Percentiles rank a stretch among this genome's conserved stretches.
These are phyloP conservation scores for Graphilbum ipis-grandicollis DNA, from an alignment of 2,329 filamentous ascomycete species.

Conservation along the genomic window DNA sequence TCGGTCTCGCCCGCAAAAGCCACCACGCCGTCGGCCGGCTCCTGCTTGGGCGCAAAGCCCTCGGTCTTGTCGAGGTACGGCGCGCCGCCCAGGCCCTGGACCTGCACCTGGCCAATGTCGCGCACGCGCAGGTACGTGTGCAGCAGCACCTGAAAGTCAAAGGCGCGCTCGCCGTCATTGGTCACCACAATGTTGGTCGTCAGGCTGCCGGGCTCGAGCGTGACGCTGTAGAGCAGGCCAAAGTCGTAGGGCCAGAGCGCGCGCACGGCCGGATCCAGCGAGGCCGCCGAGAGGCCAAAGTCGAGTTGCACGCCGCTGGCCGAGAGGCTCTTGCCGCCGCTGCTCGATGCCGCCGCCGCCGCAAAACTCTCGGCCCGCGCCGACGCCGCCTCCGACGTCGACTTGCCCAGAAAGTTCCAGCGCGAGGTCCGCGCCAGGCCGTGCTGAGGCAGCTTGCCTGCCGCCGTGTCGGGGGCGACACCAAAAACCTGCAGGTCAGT, in stretches of 20 bases:
- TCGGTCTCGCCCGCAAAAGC: constrained; percentile 67
- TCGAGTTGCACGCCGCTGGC: constrained; percentile 65
- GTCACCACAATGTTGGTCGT: constrained; percentile 72
- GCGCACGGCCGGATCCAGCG: constrained; percentile 49
- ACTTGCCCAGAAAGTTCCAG: constrained; percentile 92
- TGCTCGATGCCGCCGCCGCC: not conserved
- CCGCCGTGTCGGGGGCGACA: constrained; percentile 53
- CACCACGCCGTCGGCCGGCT: constrained; percentile 40
- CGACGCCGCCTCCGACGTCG: constrained; percentile 2
- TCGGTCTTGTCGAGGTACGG: constrained; percentile 75
- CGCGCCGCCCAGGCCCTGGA: constrained; percentile 62
- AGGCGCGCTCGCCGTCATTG: constrained; percentile 67
- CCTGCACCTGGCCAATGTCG: constrained; percentile 59
- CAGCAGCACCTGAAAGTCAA: constrained; percentile 82
- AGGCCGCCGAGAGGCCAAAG: constrained; percentile 68
- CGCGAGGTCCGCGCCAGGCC: constrained; percentile 79
- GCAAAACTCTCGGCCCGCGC: constrained; percentile 14
- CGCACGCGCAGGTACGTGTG: constrained; percentile 79
- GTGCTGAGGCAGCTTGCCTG: constrained; percentile 70
- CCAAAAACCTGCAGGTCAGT: constrained; percentile 62
- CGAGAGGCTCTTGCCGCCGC: not conserved
- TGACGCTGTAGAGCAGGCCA: constrained; percentile 84
- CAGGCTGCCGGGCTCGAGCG: constrained; percentile 55
- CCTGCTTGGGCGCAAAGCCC: constrained; percentile 43
- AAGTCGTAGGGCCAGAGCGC: constrained; percentile 76